Evolutionary conservation across 306 rosid species (phyloP), one percentile per base, ranked within the genome.

Genomic region (Prunus persica): DNA sequence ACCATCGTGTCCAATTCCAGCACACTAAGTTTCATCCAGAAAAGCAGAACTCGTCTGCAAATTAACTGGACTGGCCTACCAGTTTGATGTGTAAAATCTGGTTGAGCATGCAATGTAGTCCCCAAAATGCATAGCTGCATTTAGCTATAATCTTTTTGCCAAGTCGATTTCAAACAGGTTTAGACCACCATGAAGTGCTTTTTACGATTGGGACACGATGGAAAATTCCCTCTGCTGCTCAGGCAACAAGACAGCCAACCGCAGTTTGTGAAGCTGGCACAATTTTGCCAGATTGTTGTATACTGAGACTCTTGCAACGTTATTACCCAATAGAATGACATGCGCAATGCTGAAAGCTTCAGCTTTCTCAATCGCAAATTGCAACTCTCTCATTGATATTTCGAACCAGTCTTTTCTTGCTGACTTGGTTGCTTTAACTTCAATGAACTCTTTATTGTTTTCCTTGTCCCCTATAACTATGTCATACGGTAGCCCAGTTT

Each of bases 341-440:
- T 84, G 95, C 0, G 96, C 99, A 71, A 95, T 74, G 75, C 90
- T 92, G 89, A 81, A 95, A 46, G 90, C 90, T 47, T 88, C 86
- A 0, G 97, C 89, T 80, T 83, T 88, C 8, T 92, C 93, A 5
- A 80, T 62, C 2, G 97, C 97, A 78, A 86, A 90, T 82, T 89
- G 88, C 99, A 97, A 92, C 79, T 95, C 97, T 63, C 86, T 89
- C 25, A 24, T 11, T 9, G 97, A 79, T 81, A 95, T 90, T 76
- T 80, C 72, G 58, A 92, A 91, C 99, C 99, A 95, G 83, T 95
- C 97, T 75, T 95, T 92, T 76, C 76, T 87, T 25, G 78, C 82
- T 61, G 91, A 89, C 78, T 83, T 84, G 18, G 97, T 92, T 70
- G 99, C 82, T 81, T 95, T 95, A 69, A 95, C 99, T 88, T 95